These are phyloP conservation scores for Ophiocordyceps polyrhachis-furcata DNA, from an alignment of 2,329 filamentous ascomycete genomes.

Conservation along the genomic window DNA sequence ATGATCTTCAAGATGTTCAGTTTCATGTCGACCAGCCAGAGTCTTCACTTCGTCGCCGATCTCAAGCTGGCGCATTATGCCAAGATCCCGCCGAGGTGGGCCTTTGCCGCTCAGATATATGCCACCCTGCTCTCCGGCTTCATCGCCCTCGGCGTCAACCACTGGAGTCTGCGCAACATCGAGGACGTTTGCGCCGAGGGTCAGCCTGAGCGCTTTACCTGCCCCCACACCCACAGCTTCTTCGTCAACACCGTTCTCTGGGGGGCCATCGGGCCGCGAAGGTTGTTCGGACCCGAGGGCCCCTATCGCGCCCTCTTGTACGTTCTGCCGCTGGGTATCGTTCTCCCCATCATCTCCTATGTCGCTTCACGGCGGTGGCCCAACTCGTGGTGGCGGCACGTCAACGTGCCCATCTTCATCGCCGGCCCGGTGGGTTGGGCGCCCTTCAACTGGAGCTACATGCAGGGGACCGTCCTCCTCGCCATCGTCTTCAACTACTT, in stretches of 20 bases:
- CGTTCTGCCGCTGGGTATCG: slow-evolving; percentile 5
- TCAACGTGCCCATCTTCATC: slow-evolving; percentile 9
- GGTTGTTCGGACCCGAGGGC: slow-evolving; percentile 29
- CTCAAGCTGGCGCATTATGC: slow-evolving; percentile 47
- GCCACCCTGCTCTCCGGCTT: slow-evolving; percentile 34
- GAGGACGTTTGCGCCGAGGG: slow-evolving; percentile 32
- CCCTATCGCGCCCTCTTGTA: slow-evolving; percentile 7
- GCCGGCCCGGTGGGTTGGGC: slow-evolving; percentile 9
- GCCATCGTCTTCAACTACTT: slow-evolving; percentile 10
- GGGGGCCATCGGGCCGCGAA: slow-evolving; percentile 46
- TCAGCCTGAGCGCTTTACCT: slow-evolving; percentile 32
- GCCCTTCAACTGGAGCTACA: slow-evolving; percentile 10
- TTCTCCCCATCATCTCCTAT: slow-evolving; percentile 7
- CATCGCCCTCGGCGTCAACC: slow-evolving; percentile 39
- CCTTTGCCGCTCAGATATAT: slow-evolving; percentile 34
- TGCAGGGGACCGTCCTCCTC: slow-evolving; percentile 8
- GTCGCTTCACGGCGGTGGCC: slow-evolving; percentile 6
- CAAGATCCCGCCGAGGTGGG: slow-evolving; percentile 32
- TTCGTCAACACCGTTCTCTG: slow-evolving; percentile 48
- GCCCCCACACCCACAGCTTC: slow-evolving; percentile 26
- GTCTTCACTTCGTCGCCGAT: slow-evolving; percentile 38
- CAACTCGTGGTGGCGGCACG: slow-evolving; percentile 6
- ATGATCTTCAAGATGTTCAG: slow-evolving; percentile 57
- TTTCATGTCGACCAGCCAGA: slow-evolving; percentile 42
- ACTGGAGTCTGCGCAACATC: slow-evolving; percentile 39